Evolutionary conservation across 768 basidiomycete species (phyloP).

Genomic region (Russula foetens): DNA sequence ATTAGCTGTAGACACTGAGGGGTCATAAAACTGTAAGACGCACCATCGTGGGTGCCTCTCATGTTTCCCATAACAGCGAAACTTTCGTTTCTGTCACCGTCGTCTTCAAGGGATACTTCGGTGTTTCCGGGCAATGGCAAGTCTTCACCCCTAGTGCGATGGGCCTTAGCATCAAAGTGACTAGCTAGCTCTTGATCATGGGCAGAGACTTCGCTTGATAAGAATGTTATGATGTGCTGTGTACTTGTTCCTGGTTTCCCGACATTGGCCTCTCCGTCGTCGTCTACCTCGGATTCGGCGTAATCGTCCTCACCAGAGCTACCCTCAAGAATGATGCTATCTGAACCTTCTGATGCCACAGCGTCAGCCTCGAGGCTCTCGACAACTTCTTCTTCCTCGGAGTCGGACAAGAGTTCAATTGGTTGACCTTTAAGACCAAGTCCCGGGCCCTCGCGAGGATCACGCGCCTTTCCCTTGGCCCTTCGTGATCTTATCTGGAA

Average conservation of each 20-base stretch:
- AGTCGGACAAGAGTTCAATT: conserved; percentile 38
- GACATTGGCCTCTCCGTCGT: conserved; percentile 16
- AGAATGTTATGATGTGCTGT: background rate
- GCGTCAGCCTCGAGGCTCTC: conserved; percentile 23
- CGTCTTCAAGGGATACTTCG: background rate
- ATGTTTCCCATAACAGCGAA: conserved; percentile 26
- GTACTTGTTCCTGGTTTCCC: conserved; percentile 17
- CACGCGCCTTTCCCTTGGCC: conserved; percentile 47
- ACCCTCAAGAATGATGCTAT: conserved; percentile 30
- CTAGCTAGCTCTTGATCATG: conserved; percentile 28
- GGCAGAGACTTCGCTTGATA: conserved; percentile 21
- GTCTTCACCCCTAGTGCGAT: conserved; percentile 13
- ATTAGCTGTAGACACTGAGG: background rate
- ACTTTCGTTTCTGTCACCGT: conserved; percentile 21
- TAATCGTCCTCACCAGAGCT: conserved; percentile 16
- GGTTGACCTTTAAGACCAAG: conserved; percentile 37
- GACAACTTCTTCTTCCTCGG: conserved; percentile 28
- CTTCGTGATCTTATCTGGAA: conserved; percentile 44
- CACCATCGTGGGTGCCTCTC: conserved; percentile 41
- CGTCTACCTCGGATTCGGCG: conserved; percentile 22
- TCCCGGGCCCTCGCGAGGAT: conserved; percentile 53
- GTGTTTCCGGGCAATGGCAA: background rate
- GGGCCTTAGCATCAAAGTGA: conserved; percentile 16
- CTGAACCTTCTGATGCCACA: conserved; percentile 40
- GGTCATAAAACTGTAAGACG: background rate